These are phyloP conservation scores for Cryptosporidium xiaoi DNA, from an alignment of 169 alveolate genomes.

Conservation along the genomic window DNA sequence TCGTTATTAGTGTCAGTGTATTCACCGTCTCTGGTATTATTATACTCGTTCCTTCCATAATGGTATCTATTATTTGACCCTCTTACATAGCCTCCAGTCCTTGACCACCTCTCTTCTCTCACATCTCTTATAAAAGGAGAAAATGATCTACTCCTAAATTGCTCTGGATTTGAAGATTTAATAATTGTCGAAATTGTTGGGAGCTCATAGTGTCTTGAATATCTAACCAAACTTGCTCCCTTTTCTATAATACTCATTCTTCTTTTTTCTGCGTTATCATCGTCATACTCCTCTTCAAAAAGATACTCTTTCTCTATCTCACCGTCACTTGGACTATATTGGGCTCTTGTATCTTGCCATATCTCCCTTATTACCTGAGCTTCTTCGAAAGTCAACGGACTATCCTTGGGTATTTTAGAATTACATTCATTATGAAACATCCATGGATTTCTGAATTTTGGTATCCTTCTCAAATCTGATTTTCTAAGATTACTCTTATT, in stretches of 20 bases:
- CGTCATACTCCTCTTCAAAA: constrained; percentile 68
- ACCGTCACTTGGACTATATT: constrained; percentile 69
- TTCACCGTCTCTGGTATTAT: not conserved
- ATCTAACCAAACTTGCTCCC: constrained; percentile 66
- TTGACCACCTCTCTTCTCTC: not conserved
- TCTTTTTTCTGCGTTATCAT: constrained; percentile 50
- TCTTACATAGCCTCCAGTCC: not conserved
- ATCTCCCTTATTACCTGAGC: constrained; percentile 69
- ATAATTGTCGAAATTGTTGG: constrained; percentile 67
- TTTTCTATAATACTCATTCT: constrained; percentile 24
- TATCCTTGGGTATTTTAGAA: constrained; percentile 20
- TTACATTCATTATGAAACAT: not conserved
- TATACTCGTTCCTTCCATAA: not conserved
- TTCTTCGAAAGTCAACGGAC: constrained; percentile 55
- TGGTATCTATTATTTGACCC: not conserved
- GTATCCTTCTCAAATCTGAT: constrained; percentile 44
- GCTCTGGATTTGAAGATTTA: constrained; percentile 67
- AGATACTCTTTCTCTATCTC: constrained; percentile 65
- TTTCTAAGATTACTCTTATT: constrained; percentile 7
- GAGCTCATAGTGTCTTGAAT: constrained; percentile 58
- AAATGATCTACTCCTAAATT: constrained; percentile 63
- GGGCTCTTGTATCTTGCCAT: constrained; percentile 75
- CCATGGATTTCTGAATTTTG: constrained; percentile 68
- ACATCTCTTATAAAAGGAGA: not conserved
- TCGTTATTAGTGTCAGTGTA: not conserved